Conservation (phyloP, 768 basidiomycete genomes). For the Naganishia antarctica region DNA sequence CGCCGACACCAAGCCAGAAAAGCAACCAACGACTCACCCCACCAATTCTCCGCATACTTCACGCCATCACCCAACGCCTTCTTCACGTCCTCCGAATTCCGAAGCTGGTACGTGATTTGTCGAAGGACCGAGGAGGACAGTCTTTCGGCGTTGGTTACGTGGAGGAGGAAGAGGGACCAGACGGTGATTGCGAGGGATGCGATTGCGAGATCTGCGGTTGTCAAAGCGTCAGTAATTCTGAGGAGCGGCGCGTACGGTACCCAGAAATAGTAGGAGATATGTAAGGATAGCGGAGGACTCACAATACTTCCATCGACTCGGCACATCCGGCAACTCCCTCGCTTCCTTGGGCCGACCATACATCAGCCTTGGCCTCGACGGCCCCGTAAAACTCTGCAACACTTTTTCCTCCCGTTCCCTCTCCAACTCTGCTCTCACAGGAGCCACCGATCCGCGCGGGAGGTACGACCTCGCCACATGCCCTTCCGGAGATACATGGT, state of each 20-base stretch:
- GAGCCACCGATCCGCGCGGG: background rate
- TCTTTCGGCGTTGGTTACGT: constrained; percentile 44
- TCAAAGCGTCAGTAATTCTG: background rate
- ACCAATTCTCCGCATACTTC: constrained; percentile 39
- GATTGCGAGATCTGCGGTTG: constrained; percentile 30
- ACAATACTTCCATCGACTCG: constrained; percentile 27
- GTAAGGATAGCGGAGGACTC: too few species aligned
- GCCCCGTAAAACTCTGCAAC: constrained; percentile 38
- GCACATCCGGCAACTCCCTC: constrained; percentile 39
- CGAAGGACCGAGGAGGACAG: constrained; percentile 44
- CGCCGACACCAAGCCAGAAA: too few species aligned
- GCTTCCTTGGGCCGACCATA: constrained; percentile 41
- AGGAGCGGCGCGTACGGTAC: background rate
- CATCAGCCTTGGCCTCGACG: constrained; percentile 42
- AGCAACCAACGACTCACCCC: constrained; percentile 42
- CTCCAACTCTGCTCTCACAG: background rate
- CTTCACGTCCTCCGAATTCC: constrained; percentile 39
- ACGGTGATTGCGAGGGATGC: constrained; percentile 31
- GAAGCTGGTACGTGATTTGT: constrained; percentile 43
- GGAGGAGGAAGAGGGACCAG: constrained; percentile 38
- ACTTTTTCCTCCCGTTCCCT: background rate
- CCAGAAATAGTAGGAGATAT: background rate
- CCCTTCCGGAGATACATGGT: background rate
- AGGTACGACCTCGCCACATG: background rate
- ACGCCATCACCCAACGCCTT: constrained; percentile 39